A percentile compares a stretch with the other conserved stretches of the same genome.
Conservation (phyloP, 2,329 filamentous ascomycete genomes). For the Pseudonectria foliicola region DNA sequence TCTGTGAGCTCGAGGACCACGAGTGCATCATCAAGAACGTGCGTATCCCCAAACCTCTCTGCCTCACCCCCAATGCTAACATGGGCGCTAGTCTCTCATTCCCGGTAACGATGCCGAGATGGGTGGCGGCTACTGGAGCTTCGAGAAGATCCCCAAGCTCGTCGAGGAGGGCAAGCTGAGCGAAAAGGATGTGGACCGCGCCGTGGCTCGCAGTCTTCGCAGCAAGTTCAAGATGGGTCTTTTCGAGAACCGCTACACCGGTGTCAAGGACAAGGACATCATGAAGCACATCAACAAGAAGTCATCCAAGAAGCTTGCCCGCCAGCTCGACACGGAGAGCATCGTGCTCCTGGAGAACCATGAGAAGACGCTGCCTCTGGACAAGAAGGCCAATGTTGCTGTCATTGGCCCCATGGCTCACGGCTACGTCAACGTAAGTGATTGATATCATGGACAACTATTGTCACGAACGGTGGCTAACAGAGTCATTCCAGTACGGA, state of each 20-base stretch:
- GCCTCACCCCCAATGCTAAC: conserved; percentile 2
- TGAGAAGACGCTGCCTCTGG: conserved; percentile 43
- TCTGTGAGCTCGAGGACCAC: conserved; percentile 55
- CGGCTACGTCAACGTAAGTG: conserved; percentile 58
- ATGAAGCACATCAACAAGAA: conserved; percentile 54
- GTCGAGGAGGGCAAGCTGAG: conserved; percentile 55
- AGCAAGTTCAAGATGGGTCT: conserved; percentile 64
- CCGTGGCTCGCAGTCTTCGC: conserved; percentile 57
- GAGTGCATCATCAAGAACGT: conserved; percentile 56
- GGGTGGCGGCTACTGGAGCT: conserved; percentile 69
- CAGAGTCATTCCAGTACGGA: conserved; percentile 43
- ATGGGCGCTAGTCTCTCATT: conserved; percentile 41
- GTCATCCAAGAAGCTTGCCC: conserved; percentile 49
- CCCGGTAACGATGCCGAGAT: conserved; percentile 70
- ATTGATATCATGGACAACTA: neutral
- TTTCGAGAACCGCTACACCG: conserved; percentile 63
- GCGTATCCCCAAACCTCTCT: no score
- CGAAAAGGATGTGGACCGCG: conserved; percentile 53
- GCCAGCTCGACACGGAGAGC: conserved; percentile 57
- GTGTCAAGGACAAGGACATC: conserved; percentile 47
- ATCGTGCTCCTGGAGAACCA: conserved; percentile 56
- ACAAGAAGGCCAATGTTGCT: conserved; percentile 60
- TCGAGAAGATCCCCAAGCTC: conserved; percentile 57
- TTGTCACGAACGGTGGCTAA: conserved; percentile 3
- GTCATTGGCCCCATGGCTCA: conserved; percentile 72